Evolutionary conservation across 1,284 basidiomycete genomes (phyloP).

Genomic region (Somion occarium): DNA sequence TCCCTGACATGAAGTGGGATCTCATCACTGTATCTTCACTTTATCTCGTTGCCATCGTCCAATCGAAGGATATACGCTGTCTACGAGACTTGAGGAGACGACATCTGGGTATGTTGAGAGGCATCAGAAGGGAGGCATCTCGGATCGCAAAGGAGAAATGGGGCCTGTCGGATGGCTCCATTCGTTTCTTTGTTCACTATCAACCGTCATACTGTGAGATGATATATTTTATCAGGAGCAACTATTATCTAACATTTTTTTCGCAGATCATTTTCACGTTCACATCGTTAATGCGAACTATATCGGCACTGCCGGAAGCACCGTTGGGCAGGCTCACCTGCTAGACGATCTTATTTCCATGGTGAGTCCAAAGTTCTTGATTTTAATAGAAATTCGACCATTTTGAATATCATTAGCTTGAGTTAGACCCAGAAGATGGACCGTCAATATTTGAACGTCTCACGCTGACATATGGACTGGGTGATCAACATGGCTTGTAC

Average conservation of each 20-base stretch:
- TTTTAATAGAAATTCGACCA: too few relatives aligned
- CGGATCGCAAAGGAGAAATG: conserved; percentile 55
- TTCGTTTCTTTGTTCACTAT: conserved; percentile 90
- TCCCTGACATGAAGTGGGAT: conserved; percentile 97
- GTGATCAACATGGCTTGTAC: conserved; percentile 75
- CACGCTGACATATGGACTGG: conserved; percentile 81
- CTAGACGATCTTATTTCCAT: conserved; percentile 88
- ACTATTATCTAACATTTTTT: not conserved
- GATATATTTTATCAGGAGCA: not conserved
- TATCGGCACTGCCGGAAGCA: conserved; percentile 62
- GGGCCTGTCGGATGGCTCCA: conserved; percentile 50
- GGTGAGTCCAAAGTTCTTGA: too few relatives aligned
- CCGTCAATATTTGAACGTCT: conserved; percentile 59
- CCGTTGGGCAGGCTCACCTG: conserved; percentile 89
- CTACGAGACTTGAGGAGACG: conserved; percentile 64
- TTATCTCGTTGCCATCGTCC: conserved; percentile 73
- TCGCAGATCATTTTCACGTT: conserved; percentile 88
- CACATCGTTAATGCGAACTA: conserved; percentile 85
- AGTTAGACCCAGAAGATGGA: conserved; percentile 42
- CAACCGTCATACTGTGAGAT: conserved; percentile 92
- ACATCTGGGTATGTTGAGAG: conserved; percentile 69
- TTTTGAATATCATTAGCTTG: conserved; percentile 42
- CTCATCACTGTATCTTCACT: conserved; percentile 63
- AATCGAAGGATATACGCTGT: conserved; percentile 52
- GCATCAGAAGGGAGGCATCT: conserved; percentile 56